Conservation (phyloP, 371 early-diverging fungal species). For the Mortierella sp. region DNA sequence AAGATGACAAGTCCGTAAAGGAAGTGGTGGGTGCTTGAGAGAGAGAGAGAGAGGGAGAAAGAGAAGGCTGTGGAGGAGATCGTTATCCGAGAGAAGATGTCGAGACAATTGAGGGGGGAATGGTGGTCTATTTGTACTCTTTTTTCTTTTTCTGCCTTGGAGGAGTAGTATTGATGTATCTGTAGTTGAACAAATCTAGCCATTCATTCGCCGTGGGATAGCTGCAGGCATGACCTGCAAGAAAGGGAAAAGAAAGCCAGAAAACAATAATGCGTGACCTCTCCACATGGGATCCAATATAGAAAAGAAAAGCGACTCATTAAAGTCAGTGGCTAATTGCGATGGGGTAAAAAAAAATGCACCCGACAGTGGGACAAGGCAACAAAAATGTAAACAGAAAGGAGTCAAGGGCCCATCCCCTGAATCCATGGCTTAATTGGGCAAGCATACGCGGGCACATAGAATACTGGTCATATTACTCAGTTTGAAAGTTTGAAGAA, state of each 20-base stretch:
- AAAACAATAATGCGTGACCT: neutral
- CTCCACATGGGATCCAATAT: constrained; percentile 7
- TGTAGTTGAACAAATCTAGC: neutral
- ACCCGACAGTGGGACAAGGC: neutral
- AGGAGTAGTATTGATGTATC: neutral
- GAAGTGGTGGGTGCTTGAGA: constrained; percentile 26
- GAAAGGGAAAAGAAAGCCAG: neutral
- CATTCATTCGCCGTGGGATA: neutral
- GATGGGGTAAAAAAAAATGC: neutral
- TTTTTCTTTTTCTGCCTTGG: neutral
- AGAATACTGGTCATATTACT: too few species aligned
- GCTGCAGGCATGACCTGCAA: neutral
- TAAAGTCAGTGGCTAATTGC: neutral
- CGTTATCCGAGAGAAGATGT: constrained; percentile 16
- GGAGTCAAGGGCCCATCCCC: neutral
- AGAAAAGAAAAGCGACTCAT: neutral
- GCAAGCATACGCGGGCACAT: neutral
- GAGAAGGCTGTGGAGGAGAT: constrained; percentile 1
- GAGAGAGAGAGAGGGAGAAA: neutral
- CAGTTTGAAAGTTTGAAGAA: neutral
- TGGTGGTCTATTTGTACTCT: constrained; percentile 24
- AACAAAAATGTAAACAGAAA: neutral
- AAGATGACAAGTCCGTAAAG: constrained; percentile 16
- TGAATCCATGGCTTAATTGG: neutral
- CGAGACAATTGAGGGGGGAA: neutral